These are phyloP conservation scores for Mortierella sp. DNA, from an alignment of 371 early-diverging fungal genomes.

Conservation along the genomic window DNA sequence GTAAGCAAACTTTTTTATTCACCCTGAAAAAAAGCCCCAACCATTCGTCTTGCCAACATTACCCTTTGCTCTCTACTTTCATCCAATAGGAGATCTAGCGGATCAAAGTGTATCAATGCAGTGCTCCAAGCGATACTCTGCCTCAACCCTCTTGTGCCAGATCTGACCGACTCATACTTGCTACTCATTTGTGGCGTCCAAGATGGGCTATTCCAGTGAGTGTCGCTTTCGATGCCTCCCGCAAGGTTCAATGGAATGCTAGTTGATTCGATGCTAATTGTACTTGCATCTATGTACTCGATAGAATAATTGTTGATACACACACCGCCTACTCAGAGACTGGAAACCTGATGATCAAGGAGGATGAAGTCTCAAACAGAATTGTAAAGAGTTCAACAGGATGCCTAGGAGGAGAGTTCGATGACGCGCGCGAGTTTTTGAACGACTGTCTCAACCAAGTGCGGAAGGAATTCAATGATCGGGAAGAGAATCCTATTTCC, in stretches of 20 bases:
- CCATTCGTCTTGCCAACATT: background rate
- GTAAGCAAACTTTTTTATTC: background rate
- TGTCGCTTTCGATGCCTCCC: background rate
- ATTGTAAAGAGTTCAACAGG: slow-evolving; percentile 33
- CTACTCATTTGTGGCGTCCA: slow-evolving; percentile 8
- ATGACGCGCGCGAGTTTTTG: slow-evolving; percentile 46
- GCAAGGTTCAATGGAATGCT: background rate
- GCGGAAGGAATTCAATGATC: slow-evolving; percentile 28
- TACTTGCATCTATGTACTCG: background rate
- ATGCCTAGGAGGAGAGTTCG: slow-evolving; percentile 34
- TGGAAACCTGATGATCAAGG: slow-evolving; percentile 3
- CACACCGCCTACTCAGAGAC: slow-evolving; percentile 17
- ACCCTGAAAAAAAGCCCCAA: background rate
- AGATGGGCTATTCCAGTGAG: slow-evolving; percentile 31
- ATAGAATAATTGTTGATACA: slow-evolving; percentile 31
- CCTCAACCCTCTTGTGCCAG: slow-evolving; percentile 21
- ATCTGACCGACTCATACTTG: slow-evolving; percentile 28
- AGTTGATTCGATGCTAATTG: background rate
- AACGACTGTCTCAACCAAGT: slow-evolving; percentile 40
- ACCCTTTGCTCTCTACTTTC: background rate
- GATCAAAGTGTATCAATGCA: slow-evolving; percentile 27
- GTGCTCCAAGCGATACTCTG: slow-evolving; percentile 35
- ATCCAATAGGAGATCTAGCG: background rate
- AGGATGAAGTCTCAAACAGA: slow-evolving; percentile 22
- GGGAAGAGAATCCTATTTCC: slow-evolving; percentile 23